phyloP scores from a whole-genome alignment of 352 stramenopile species.

The Globisporangium nagaii region DNA sequence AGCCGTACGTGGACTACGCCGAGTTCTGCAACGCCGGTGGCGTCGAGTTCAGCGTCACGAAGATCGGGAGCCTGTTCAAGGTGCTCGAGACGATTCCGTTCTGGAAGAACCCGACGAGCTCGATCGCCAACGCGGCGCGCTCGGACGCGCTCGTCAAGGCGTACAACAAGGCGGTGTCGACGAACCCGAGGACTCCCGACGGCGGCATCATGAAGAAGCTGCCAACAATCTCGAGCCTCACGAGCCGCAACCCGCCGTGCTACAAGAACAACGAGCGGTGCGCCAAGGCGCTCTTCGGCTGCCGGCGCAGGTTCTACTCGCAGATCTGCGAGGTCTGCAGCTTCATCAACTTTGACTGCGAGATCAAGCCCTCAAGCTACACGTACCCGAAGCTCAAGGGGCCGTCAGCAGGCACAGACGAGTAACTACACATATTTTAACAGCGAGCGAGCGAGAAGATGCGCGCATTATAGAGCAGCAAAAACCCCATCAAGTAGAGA shows the following conservation, averaged over 20 bases:
- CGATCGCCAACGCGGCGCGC: slow-evolving; percentile 39
- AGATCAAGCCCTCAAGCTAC: not conserved
- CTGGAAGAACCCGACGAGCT: slow-evolving; percentile 48
- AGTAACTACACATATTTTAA: no score
- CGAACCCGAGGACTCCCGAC: slow-evolving; percentile 23
- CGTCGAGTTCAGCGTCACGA: slow-evolving; percentile 41
- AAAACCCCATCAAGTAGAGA: no score
- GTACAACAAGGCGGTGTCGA: slow-evolving; percentile 32
- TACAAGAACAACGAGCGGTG: slow-evolving; percentile 56
- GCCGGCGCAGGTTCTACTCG: slow-evolving; percentile 36
- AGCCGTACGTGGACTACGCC: slow-evolving; percentile 49
- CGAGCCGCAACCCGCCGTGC: slow-evolving; percentile 40
- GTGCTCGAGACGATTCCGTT: slow-evolving; percentile 37
- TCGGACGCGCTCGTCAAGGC: slow-evolving; percentile 31
- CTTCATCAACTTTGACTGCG: not conserved
- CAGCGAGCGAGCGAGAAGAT: no score
- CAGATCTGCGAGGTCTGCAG: slow-evolving; percentile 53
- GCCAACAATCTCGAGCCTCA: slow-evolving; percentile 27
- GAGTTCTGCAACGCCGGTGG: slow-evolving; percentile 57
- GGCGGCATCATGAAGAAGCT: slow-evolving; percentile 43
- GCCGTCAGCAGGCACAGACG: no score
- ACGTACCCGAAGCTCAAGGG: slow-evolving; percentile 1
- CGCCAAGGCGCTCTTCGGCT: slow-evolving; percentile 37
- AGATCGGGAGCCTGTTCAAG: not conserved
- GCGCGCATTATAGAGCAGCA: no score